Evolutionary conservation across 2,329 filamentous ascomycete species (phyloP), one percentile per base, ranked within the genome.

Genomic region (Epichloe glyceriae): DNA sequence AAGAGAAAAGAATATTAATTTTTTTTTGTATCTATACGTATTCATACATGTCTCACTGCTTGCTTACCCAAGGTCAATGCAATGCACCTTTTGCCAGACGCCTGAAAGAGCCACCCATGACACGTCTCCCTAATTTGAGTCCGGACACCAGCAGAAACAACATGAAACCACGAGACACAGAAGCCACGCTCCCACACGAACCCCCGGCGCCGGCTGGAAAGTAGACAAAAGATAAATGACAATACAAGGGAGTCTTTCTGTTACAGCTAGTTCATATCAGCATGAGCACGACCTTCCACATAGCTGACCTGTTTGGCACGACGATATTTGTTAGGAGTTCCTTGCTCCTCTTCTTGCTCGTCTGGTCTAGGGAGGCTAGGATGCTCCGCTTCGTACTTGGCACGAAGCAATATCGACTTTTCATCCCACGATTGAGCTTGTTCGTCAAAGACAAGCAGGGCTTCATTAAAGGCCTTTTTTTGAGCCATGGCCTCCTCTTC

Each of bases 381-480:
- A 59, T 83, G 70, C 4, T 74, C 73, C 53, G 64, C 69, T 51
- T 78, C 74, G 53, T 79, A 85, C 51, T 68, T 65, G 17, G 64
- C 66, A 53, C 74, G 70, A 35, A 79, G 73, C 50, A 74, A 73
- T 26, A 71, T 67, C 3, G 85, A 84, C 51, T 81, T 77, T 19
- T 67, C 70, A 61, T 94, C 87, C 88, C 90, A 97, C 50, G 77
- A 74, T 47, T 74, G 77, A 8, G 79, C 73, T n/a, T 75, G 73
- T 47, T 74, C 73, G 45, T 81, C 80, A 64, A 80, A 88, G 20
- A 73, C 72, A 15, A 72, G 73, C 50, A 85, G 62, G 6, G 75
- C 75, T 38, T 73, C 71, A 30, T 72, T 72, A 57, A 89, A 86
- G 2, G 68, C 72, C 52, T 76, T 73, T 63, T 90, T 90, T 57